Evolutionary conservation across 768 basidiomycete species (phyloP).

Genomic region (Grammothele lineata): DNA sequence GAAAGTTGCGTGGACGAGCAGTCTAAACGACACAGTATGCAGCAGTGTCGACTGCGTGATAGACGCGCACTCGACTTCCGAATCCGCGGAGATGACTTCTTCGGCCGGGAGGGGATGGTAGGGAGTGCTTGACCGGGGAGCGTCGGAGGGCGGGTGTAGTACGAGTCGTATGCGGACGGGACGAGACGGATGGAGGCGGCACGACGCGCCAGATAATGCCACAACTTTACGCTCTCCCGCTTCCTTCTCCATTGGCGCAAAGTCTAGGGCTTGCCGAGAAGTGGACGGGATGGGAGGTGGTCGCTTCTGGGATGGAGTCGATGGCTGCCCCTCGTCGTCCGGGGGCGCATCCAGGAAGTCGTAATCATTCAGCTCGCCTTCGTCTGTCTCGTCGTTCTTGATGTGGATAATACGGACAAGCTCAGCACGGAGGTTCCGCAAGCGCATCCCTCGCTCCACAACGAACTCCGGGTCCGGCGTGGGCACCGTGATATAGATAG

Average conservation of each 20-base stretch:
- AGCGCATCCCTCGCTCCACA: slow-evolving; percentile 61
- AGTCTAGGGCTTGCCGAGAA: slow-evolving; percentile 13
- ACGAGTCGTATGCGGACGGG: slow-evolving; percentile 78
- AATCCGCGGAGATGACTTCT: slow-evolving; percentile 42
- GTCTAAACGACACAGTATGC: slow-evolving; percentile 75
- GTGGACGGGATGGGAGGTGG: slow-evolving; percentile 19
- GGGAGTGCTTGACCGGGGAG: slow-evolving; percentile 3
- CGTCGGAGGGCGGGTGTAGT: slow-evolving; percentile 43
- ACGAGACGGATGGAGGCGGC: slow-evolving; percentile 78
- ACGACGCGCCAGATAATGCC: slow-evolving; percentile 86
- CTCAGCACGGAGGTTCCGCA: slow-evolving; percentile 79
- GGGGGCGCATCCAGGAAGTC: slow-evolving; percentile 21
- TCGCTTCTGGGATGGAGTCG: slow-evolving; percentile 18
- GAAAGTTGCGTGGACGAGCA: slow-evolving; percentile 74
- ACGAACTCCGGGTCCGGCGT: slow-evolving; percentile 67
- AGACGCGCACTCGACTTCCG: slow-evolving; percentile 63
- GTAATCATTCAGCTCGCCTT: slow-evolving; percentile 9
- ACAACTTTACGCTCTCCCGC: slow-evolving; percentile 47
- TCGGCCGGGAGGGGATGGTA: slow-evolving; percentile 6
- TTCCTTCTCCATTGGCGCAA: slow-evolving; percentile 19
- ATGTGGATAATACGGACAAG: slow-evolving; percentile 65
- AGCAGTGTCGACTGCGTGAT: slow-evolving; percentile 81
- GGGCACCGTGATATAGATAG: slow-evolving; percentile 77
- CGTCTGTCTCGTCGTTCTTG: slow-evolving; percentile 22
- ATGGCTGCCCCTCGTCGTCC: slow-evolving; percentile 31